A percentile compares a stretch with the other conserved stretches of the same genome.
Evolutionary conservation across 2,329 filamentous ascomycete genomes (phyloP).

Genomic region (Bisporella sp.): DNA sequence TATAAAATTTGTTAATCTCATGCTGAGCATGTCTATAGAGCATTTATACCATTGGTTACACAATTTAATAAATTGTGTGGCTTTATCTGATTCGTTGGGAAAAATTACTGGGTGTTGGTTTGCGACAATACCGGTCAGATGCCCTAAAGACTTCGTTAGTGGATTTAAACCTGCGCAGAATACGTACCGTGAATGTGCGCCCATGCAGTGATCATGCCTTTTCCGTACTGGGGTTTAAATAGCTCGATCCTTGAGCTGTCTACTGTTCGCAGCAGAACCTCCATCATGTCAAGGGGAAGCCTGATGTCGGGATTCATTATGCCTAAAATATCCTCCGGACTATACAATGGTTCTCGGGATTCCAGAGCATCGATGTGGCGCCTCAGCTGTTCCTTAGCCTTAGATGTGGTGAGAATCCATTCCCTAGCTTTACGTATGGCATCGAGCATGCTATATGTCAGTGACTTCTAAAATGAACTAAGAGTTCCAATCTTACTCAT

Average conservation of each 20-base stretch:
- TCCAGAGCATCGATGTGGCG: background rate
- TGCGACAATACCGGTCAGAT: conserved; percentile 30
- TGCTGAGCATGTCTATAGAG: background rate
- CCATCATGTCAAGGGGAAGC: conserved; percentile 31
- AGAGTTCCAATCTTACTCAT: conserved; percentile 27
- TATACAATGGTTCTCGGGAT: conserved; percentile 24
- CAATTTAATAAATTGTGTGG: conserved; percentile 35
- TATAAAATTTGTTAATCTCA: background rate
- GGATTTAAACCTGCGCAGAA: background rate
- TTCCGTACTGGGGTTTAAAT: conserved; percentile 36
- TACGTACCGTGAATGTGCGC: conserved; percentile 31
- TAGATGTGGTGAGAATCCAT: conserved; percentile 23
- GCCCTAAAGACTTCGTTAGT: conserved; percentile 1
- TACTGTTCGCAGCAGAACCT: conserved; percentile 34
- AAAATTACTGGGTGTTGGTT: conserved; percentile 36
- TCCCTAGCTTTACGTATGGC: conserved; percentile 33
- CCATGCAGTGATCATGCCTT: conserved; percentile 32
- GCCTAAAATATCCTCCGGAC: conserved; percentile 30
- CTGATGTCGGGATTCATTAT: conserved; percentile 34
- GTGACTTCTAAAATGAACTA: too few species aligned
- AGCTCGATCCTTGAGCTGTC: conserved; percentile 32
- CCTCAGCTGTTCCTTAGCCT: background rate
- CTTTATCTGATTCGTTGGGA: conserved; percentile 33
- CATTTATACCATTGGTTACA: conserved; percentile 35
- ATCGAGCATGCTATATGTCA: conserved; percentile 26